phyloP scores from a whole-genome alignment of 139 green algal genomes.

The Asterochloris erici region DNA sequence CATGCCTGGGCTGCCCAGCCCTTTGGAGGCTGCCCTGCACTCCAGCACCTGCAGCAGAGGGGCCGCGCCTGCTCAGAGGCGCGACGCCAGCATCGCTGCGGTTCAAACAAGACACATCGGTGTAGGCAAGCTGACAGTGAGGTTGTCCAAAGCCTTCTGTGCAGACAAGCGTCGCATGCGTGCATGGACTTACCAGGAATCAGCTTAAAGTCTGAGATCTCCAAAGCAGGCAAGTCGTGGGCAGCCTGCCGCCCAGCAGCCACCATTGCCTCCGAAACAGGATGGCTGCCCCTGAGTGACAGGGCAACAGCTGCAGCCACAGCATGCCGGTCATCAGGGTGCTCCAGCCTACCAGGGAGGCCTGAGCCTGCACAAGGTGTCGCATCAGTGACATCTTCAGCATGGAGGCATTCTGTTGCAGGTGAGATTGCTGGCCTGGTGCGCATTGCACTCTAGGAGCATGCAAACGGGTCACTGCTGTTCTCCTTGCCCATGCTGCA shows the following conservation, averaged over 20 bases:
- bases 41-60: conserved; percentile 30
- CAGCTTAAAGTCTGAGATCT: conserved; percentile 38
- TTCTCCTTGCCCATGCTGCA: no score
- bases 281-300: conserved; percentile 39
- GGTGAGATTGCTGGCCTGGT: no score
- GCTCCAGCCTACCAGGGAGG: not conserved
- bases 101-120: no score
- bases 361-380: no score
- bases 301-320: conserved; percentile 40
- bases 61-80: not conserved
- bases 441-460: no score
- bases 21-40: conserved; percentile 23
- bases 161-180: no score
- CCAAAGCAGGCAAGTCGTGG: not conserved
- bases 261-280: conserved; percentile 42
- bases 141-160: not conserved
- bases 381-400: no score
- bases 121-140: not conserved
- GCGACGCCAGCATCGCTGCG: not conserved
- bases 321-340: conserved; percentile 14
- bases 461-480: no score
- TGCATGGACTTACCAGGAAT: conserved; percentile 18
- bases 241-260: not conserved
- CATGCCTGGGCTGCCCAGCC: not conserved
- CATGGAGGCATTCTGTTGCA: no score